Evolutionary conservation across 805 yeast species (phyloP).

Genomic region (Tetrapisispora nanseiensis): DNA sequence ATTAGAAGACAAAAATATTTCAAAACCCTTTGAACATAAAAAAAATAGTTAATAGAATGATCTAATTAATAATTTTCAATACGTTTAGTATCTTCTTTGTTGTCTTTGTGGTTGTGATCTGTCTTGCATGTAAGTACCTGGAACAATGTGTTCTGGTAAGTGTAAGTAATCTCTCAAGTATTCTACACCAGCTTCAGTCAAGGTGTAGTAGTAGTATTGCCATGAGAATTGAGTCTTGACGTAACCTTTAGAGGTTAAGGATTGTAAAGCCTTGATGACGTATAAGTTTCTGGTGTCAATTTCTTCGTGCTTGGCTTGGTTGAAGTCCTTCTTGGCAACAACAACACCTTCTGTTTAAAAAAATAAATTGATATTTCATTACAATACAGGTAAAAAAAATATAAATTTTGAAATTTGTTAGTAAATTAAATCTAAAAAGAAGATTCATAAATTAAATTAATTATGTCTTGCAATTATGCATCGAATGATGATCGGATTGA

Average conservation of each 20-base stretch:
- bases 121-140: constrained; percentile 94
- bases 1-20: neutral
- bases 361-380: neutral
- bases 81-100: constrained; percentile 38
- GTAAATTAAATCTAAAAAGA: too few species aligned
- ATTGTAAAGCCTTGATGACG: constrained; percentile 98
- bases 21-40: neutral
- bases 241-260: constrained; percentile 96
- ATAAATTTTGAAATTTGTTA: neutral
- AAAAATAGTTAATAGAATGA: neutral
- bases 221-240: constrained; percentile 99
- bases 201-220: constrained; percentile 99
- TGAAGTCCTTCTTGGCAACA: constrained; percentile 98
- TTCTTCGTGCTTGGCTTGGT: constrained; percentile 96
- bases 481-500: too few species aligned
- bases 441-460: too few species aligned
- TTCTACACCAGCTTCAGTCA: constrained; percentile 98
- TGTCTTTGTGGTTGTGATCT: constrained; percentile 71
- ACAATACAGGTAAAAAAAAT: neutral
- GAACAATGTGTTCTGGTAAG: constrained; percentile 97
- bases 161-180: constrained; percentile 96
- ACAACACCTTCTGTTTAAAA: constrained; percentile 83
- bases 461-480: too few species aligned
- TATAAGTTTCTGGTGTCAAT: constrained; percentile 96
- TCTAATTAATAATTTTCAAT: neutral